Base-by-base conservation (phyloP, 495 filamentous ascomycete species). In the Neurospora sp. region DNA sequence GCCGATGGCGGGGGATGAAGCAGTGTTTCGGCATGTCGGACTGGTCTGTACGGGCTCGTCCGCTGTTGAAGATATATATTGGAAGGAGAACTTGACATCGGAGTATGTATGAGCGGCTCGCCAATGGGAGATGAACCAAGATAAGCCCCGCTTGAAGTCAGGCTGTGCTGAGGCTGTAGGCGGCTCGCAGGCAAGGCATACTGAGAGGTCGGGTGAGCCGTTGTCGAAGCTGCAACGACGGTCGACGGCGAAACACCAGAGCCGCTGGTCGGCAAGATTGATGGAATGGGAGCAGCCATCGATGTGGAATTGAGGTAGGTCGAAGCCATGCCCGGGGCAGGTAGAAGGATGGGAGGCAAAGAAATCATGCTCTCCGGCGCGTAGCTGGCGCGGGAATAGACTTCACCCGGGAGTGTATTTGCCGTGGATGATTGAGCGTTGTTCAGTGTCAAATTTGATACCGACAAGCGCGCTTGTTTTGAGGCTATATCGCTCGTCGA, bases 11-110 rank as follows among this genome's bases (percentile, higher is more conserved):
- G 93, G 14, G 95, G 96, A 39, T 96, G 92, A 20, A 98, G 86
- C 22, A 99, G 86, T 4, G 93, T 97, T 74, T 94, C 93, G 70
- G 98, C 93, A 70, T 90, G 87, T 70, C 94, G 91, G 38, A 99
- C 90, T 4, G 96, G 96, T 73, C 91, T 92, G 81, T 98, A 99
- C 1, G 96, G 96, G 68, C 96, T 98, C 61, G 87, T 83, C 72
- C 86, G 86, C 75, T 90, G 89, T 73, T 89, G 87, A 16, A 89
- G 83, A 74, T 89, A 89, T 73, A 88, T 75, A 10, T 65, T 65
- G 61, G 88, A 86, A 38, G 88, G 82, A 82, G 90, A 79, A 82
- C 87, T 81, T 0, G 87, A 84, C 65, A 86, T 83, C 1, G 85
- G 86, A 16, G 87, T 86, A 74, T 87, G 90, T 74, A 82, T 79